Base-by-base conservation (phyloP, 2,329 filamentous ascomycete genomes). In the Hypoxylon sp. region DNA sequence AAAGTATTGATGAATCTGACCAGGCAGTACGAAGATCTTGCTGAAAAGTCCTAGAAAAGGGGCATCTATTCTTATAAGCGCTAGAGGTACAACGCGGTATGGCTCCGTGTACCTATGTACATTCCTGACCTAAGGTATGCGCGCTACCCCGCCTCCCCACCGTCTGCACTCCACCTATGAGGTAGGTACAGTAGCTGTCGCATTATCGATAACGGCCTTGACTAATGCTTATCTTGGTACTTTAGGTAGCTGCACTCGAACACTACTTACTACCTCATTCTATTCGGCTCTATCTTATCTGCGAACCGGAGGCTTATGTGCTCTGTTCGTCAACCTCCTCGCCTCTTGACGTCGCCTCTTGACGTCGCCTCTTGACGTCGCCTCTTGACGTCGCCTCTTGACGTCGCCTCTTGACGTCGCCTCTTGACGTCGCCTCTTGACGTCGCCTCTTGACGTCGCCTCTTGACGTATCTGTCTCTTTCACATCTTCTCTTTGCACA, bases 121-220 rank as follows among this genome's bases (percentile, higher is more conserved):
- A 31, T 31, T 17, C 6, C 10, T n/a, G 10, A 23, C 21, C 38
- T 24, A 42, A 13, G 9, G 41, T 29, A 29, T 24, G 10, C 4
- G 10, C 27, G 24, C 20, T 43, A 43, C 40, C 40, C 24, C 21
- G 40, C 24, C 11, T 5, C 15, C 15, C n/a, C 10, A n/a, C n/a
- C 40, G 17, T 23, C 10, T n/a, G n/a, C n/a, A n/a, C n/a, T n/a
- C n/a, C n/a, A n/a, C n/a, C n/a, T n/a, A 15, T 33, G 15, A 7
- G 29, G 31, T 15, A 6, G n/a, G n/a, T n/a, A n/a, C n/a, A n/a
- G n/a, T 18, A 55, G 52, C 40, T 49, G 17, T 47, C n/a, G 41
- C 31, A 45, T 52, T 53, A 58, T 58, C 43, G 55, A 58, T 58
- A 58, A 35, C 52, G 38, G 24, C 29, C 26, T 52, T 57, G 24